Evolutionary conservation across 108 stramenopile species (phyloP), one percentile per base, ranked within the genome.

Genomic region (Nannochloropsis salina): DNA sequence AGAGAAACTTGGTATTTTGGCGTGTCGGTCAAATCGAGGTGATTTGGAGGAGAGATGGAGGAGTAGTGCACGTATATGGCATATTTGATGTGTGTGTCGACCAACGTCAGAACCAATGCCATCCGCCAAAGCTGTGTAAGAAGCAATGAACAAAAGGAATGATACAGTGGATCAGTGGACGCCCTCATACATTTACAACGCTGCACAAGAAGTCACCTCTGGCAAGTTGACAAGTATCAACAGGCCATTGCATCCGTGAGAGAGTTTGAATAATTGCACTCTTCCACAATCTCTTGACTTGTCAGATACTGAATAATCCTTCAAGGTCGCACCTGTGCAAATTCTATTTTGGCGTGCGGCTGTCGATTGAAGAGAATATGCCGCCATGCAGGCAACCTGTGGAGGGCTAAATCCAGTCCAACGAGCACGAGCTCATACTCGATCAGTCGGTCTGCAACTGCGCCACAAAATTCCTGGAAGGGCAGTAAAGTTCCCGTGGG

Each of bases 351-450:
- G 61, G 61, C 61, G n/a, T 74, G 61, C 20, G 61, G 61, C n/a
- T 74, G 61, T 74, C 82, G 82, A 45, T 82, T 82, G 44, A 82
- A 82, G 44, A 82, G 44, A 44, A 82, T 43, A 21, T 82, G 82
- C 21, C 82, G 82, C 44, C 44, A 82, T 2, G 82, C 82, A 5
- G 42, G 44, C 44, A 45, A 44, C 20, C 44, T 15, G 21, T 82
- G 82, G 20, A 82, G 21, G 20, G 44, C 44, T 21, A 82, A 21
- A 9, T 82, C 82, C 9, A 82, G 42, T 5, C 44, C 42, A 2
- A 82, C 82, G 15, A 82, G 9, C 15, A 82, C 21, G 8, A 82
- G 8, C 21, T 82, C 82, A 21, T 82, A 82, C 82, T 82, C 82
- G 8, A 82, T 9, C 44, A 44, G 44, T 5, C 44, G 42, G 44